Evolutionary conservation across 2,329 filamentous ascomycete species (phyloP), one percentile per base, ranked within the genome.

Genomic region (Aspergillus tamarii): DNA sequence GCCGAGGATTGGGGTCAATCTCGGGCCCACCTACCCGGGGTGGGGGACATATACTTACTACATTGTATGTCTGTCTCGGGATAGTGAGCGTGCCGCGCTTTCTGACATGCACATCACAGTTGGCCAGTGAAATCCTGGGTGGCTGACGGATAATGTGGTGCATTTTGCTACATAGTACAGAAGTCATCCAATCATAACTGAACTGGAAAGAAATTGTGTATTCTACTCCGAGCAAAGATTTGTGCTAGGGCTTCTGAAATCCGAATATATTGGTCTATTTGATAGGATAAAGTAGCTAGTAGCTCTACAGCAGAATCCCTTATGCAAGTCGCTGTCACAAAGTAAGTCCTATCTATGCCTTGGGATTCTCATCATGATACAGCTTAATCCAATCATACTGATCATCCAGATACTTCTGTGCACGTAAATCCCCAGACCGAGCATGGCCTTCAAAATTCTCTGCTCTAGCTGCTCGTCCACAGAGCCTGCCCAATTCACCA

Each of bases 361-460:
- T 41, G 14, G 39, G 16, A n/a, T 41, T 41, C 39, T 41, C 39
- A 5, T 41, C 39, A n/a, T 41, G 39, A 41, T 41, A 41, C 19
- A 41, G 39, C 16, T 41, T 41, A 19, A 84, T 83, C 83, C 83
- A 85, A 12, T 77, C 73, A 65, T 78, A 74, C 14, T 73, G 32
- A 62, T 84, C 82, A 0, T 72, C 69, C 32, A 85, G 72, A 61
- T 81, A 82, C 28, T 78, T 73, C 39, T 79, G 73, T 1, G 83
- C 83, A 10, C 84, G 71, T 14, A 84, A 67, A 66, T 85, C 83
- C 1, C 84, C 83, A 4, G 83, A 84, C 23, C 83, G 70, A 0
- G 84, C 84, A 72, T 86, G 84, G 0, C 82, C 84, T 67, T 86
- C 84, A 60, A 86, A 86, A 10, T 79, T 79, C 73, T 86, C 84